phyloP scores from a whole-genome alignment of 1,284 basidiomycete species.

The Boletellus deceptivus region DNA sequence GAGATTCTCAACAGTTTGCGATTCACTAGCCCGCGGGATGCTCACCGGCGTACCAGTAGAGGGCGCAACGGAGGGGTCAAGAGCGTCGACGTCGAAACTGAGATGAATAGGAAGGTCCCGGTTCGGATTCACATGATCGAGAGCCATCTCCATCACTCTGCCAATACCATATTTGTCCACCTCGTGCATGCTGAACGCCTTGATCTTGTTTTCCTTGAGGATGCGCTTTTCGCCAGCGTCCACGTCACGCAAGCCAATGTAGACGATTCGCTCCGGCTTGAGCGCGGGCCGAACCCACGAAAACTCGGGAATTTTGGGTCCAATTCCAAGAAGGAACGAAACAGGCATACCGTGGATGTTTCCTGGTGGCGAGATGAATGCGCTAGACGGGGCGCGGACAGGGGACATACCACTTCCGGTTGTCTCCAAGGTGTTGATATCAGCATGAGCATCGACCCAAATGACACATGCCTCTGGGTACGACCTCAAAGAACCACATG shows the following conservation, averaged over 20 bases:
- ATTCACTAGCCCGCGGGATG: not conserved
- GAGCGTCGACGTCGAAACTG: conserved; percentile 94
- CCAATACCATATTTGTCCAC: conserved; percentile 97
- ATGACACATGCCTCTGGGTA: conserved; percentile 81
- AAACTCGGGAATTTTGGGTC: conserved; percentile 56
- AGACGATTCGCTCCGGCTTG: conserved; percentile 75
- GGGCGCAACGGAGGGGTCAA: conserved; percentile 93
- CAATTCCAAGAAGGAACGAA: conserved; percentile 87
- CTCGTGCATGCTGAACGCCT: conserved; percentile 97
- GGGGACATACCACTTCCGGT: conserved; percentile 68
- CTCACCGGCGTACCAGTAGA: conserved; percentile 91
- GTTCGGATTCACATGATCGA: conserved; percentile 89
- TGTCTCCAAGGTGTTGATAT: conserved; percentile 90
- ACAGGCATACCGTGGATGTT: conserved; percentile 99
- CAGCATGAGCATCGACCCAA: conserved; percentile 94
- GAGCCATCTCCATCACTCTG: conserved; percentile 91
- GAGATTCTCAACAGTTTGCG: conserved; percentile 1
- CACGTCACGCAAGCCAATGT: conserved; percentile 95
- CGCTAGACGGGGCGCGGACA: not conserved
- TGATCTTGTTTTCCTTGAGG: conserved; percentile 85
- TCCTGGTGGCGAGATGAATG: conserved; percentile 42
- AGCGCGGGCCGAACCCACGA: conserved; percentile 80
- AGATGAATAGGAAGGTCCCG: conserved; percentile 88
- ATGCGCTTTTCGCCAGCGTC: conserved; percentile 90
- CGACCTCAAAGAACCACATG: conserved; percentile 41